phyloP scores from a whole-genome alignment of 768 basidiomycete species.

The Pulveroboletus sp. region DNA sequence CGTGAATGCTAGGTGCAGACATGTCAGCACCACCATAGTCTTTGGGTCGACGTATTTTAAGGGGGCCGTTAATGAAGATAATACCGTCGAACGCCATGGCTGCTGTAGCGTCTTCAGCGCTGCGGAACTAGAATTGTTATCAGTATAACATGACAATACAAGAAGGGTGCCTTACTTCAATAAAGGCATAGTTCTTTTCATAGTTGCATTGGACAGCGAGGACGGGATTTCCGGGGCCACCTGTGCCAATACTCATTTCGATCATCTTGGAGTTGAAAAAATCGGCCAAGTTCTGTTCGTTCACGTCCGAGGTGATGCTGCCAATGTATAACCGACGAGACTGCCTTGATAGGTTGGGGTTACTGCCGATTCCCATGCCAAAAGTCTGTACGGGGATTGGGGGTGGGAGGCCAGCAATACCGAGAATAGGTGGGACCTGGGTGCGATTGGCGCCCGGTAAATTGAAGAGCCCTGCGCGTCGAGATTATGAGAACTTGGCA shows the following conservation, averaged over 20 bases:
- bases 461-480: slow-evolving; percentile 78
- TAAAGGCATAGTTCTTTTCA: slow-evolving; percentile 98
- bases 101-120: slow-evolving; percentile 91
- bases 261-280: slow-evolving; percentile 98
- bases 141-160: slow-evolving; percentile 4
- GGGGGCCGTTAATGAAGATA: slow-evolving; percentile 90
- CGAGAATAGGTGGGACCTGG: slow-evolving; percentile 77
- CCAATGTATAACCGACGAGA: slow-evolving; percentile 95
- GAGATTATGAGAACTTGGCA: slow-evolving; percentile 8
- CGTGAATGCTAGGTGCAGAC: slow-evolving; percentile 62
- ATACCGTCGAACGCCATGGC: slow-evolving; percentile 98
- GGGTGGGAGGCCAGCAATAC: slow-evolving; percentile 75
- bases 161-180: slow-evolving; percentile 63
- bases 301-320: slow-evolving; percentile 91
- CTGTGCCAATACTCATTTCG: slow-evolving; percentile 84
- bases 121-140: slow-evolving; percentile 73
- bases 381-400: slow-evolving; percentile 82
- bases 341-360: slow-evolving; percentile 89
- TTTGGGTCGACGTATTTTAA: slow-evolving; percentile 96
- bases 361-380: slow-evolving; percentile 80
- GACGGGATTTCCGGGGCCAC: slow-evolving; percentile 83
- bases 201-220: slow-evolving; percentile 94
- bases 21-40: slow-evolving; percentile 86
- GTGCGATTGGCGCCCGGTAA: slow-evolving; percentile 92
- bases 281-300: slow-evolving; percentile 84